These are phyloP conservation scores for Cercospora sesami DNA, from an alignment of 2,329 filamentous ascomycete species.

Conservation along the genomic window DNA sequence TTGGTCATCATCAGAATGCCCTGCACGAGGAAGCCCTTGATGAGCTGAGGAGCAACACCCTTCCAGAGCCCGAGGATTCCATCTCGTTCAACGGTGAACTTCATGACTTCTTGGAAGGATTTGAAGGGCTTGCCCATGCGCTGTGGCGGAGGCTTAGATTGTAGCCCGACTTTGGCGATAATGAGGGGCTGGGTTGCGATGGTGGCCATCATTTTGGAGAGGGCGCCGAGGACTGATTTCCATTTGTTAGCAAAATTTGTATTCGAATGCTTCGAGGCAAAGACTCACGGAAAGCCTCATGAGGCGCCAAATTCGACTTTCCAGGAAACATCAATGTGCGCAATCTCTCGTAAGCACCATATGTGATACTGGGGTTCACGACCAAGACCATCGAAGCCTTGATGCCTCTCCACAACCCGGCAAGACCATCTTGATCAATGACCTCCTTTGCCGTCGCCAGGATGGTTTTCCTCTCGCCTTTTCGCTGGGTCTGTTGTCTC, in stretches of 20 bases:
- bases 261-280: no score
- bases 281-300: conserved; percentile 83
- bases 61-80: conserved; percentile 86
- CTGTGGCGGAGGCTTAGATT: conserved; percentile 83
- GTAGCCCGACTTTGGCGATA: conserved; percentile 93
- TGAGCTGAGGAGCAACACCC: conserved; percentile 88
- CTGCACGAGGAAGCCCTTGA: conserved; percentile 91
- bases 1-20: conserved; percentile 99
- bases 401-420: conserved; percentile 88
- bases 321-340: conserved; percentile 75
- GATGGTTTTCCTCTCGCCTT: conserved; percentile 79
- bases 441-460: conserved; percentile 87
- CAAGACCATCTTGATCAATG: conserved; percentile 82
- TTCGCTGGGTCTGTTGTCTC: conserved; percentile 88
- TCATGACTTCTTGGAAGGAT: conserved; percentile 91
- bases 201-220: conserved; percentile 90
- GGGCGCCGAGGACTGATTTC: conserved; percentile 71
- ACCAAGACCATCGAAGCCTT: conserved; percentile 96
- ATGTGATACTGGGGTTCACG: conserved; percentile 95
- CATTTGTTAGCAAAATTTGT: conserved; percentile 39
- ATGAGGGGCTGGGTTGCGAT: conserved; percentile 92
- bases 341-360: conserved; percentile 90
- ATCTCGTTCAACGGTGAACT: conserved; percentile 87
- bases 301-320: conserved; percentile 71
- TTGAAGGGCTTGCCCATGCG: conserved; percentile 90